Evolutionary conservation across 2,329 filamentous ascomycete genomes (phyloP), one percentile per base, ranked within the genome.

Genomic region (Fusarium goolgardi): DNA sequence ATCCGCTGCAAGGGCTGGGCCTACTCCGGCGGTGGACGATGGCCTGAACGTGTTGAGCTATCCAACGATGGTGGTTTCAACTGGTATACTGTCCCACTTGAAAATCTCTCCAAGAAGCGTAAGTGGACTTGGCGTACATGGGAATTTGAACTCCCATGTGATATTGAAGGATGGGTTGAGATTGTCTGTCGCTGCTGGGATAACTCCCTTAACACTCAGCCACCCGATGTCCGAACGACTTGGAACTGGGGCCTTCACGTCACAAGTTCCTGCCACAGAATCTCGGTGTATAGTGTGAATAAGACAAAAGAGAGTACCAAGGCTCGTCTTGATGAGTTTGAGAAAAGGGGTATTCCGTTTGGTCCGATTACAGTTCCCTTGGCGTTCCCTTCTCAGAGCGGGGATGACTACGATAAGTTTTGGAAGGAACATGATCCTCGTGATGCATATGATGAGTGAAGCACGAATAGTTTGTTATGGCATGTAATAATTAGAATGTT

Each of bases 161-260:
- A 89, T 47, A 83, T 82, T 1, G 86, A 89, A 66, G 86, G 87
- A 0, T 89, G 87, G 87, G 73, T 87, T 21, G 87, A 90, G 73
- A 77, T 90, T 35, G 82, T 85, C 0, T 82, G 82, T 31, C 79
- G 88, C 6, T 88, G 84, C 70, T 89, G 87, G 86, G 87, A 90
- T 68, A 89, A 90, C 59, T 78, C 83, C 0, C 74, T 88, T 34
- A 89, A 90, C 62, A 89, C 86, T 0, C 87, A 90, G 69, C 86
- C 87, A 0, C 80, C 83, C 0, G 81, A 81, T 62, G 82, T 88
- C 0, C 78, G 87, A 15, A 81, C 82, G 7, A 80, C 85, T 0
- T 90, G 85, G 85, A 91, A 91, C 71, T 90, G 87, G 87, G 88
- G 85, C 18, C 76, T 91, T 21, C 88, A 90, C 71, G 87, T 91